These are phyloP conservation scores for Xylaria nigripes DNA, from an alignment of 495 filamentous ascomycete species.

Conservation along the genomic window DNA sequence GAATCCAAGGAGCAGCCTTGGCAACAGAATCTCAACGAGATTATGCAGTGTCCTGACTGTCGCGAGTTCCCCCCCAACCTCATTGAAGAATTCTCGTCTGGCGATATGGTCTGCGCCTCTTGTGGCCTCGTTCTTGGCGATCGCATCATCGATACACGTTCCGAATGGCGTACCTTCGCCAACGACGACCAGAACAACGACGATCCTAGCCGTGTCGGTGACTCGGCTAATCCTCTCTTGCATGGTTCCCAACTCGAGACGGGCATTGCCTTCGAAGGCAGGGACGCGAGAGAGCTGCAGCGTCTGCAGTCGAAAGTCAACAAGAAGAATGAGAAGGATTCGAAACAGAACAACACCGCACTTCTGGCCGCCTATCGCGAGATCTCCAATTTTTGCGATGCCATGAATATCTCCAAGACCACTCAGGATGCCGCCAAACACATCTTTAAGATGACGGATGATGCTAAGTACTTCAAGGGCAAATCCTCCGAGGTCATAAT, in stretches of 20 bases:
- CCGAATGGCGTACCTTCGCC: slow-evolving; percentile 97
- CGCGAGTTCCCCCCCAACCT: slow-evolving; percentile 83
- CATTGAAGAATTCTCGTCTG: slow-evolving; percentile 82
- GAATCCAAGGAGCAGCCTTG: slow-evolving; percentile 22
- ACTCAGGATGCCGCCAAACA: slow-evolving; percentile 84
- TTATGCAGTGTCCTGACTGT: slow-evolving; percentile 80
- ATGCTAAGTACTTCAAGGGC: slow-evolving; percentile 86
- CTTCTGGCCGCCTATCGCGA: slow-evolving; percentile 67
- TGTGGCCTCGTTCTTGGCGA: slow-evolving; percentile 89
- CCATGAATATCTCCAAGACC: slow-evolving; percentile 67
- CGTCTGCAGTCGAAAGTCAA: slow-evolving; percentile 78
- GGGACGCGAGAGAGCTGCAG: slow-evolving; percentile 63
- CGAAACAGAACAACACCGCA: slow-evolving; percentile 76
- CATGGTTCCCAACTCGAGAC: slow-evolving; percentile 92
- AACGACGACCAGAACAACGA: slow-evolving; percentile 93
- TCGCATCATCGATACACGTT: slow-evolving; percentile 87
- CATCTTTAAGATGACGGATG: slow-evolving; percentile 86
- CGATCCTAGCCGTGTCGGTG: slow-evolving; percentile 95
- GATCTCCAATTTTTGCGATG: slow-evolving; percentile 81
- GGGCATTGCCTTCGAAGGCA: slow-evolving; percentile 72
- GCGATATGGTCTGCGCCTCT: slow-evolving; percentile 85
- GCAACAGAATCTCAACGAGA: slow-evolving; percentile 66
- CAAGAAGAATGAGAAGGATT: slow-evolving; percentile 90
- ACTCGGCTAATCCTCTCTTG: slow-evolving; percentile 74
- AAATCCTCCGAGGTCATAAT: slow-evolving; percentile 92